A percentile compares a stretch with the other conserved stretches of the same genome.
Conservation (phyloP, 441 rosid genomes). For the Eruca vesicaria region DNA sequence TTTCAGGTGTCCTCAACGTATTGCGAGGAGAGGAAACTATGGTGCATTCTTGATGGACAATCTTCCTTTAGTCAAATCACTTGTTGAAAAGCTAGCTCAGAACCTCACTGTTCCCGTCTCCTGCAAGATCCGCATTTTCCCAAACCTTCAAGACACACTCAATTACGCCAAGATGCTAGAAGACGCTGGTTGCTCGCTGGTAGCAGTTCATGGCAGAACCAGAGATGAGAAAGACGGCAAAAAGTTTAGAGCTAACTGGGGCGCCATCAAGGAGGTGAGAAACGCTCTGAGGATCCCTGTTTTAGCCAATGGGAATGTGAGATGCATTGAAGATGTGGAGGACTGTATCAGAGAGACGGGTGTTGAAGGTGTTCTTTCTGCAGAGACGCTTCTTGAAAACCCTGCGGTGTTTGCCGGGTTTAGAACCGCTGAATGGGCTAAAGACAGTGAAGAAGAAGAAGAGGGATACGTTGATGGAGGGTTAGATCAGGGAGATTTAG, state of each 20-base stretch:
- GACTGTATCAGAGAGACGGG: slow-evolving; percentile 69
- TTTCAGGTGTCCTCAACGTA: slow-evolving; percentile 87
- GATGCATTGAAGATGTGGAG: slow-evolving; percentile 74
- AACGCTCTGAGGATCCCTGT: slow-evolving; percentile 68
- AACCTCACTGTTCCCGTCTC: slow-evolving; percentile 78
- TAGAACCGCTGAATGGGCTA: slow-evolving; percentile 63
- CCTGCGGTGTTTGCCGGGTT: slow-evolving; percentile 90
- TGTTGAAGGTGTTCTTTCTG: slow-evolving; percentile 89
- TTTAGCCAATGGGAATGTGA: slow-evolving; percentile 82
- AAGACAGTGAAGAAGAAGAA: slow-evolving; percentile 41
- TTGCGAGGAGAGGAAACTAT: slow-evolving; percentile 77
- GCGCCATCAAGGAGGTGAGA: slow-evolving; percentile 72
- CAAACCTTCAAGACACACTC: slow-evolving; percentile 67
- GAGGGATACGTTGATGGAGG: slow-evolving; percentile 43
- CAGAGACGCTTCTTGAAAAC: slow-evolving; percentile 90
- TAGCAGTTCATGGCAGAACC: slow-evolving; percentile 91
- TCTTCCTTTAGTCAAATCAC: slow-evolving; percentile 75
- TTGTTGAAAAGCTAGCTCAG: slow-evolving; percentile 65
- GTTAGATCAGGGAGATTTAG: slow-evolving; percentile 72
- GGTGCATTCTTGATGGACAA: slow-evolving; percentile 97
- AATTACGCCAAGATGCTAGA: slow-evolving; percentile 84
- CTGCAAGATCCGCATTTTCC: slow-evolving; percentile 86
- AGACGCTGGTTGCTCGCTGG: slow-evolving; percentile 87
- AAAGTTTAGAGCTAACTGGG: slow-evolving; percentile 77
- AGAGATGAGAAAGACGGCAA: slow-evolving; percentile 84